Conservation (phyloP, 306 rosid genomes). For the Corylus americana region DNA sequence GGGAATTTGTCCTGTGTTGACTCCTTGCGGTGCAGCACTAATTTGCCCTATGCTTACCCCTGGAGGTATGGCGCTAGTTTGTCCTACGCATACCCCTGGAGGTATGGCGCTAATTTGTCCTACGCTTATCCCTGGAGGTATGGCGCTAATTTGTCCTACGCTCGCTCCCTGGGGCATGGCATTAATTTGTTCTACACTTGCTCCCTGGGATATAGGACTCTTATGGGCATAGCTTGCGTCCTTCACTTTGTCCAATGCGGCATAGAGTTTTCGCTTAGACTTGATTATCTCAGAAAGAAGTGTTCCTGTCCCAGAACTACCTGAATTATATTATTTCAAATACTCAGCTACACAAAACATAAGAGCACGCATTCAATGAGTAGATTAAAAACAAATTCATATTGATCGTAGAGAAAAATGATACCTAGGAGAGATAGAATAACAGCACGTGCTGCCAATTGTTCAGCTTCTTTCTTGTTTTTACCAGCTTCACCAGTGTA, state of each 20-base stretch:
- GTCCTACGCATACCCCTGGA: too few relatives aligned
- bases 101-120: neutral
- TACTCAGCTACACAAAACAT: constrained; percentile 5
- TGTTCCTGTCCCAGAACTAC: constrained; percentile 28
- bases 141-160: neutral
- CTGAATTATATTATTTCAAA: constrained; percentile 30
- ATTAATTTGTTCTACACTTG: too few relatives aligned
- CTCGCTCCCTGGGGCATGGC: neutral
- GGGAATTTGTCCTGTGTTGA: constrained; percentile 12
- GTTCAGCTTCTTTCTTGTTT: constrained; percentile 66
- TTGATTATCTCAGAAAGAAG: constrained; percentile 38
- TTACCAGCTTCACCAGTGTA: constrained; percentile 38
- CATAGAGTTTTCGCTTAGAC: constrained; percentile 39
- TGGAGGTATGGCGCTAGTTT: neutral
- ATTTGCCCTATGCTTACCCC: too few relatives aligned
- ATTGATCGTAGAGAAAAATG: constrained; percentile 4
- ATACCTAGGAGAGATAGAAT: constrained; percentile 56
- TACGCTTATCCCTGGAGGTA: neutral
- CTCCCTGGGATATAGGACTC: neutral
- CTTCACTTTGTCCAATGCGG: constrained; percentile 24
- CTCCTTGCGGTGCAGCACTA: neutral
- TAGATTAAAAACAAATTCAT: neutral
- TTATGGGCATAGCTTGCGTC: neutral
- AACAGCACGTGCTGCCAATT: constrained; percentile 52
- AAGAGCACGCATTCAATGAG: neutral